Evolutionary conservation across 331 rosid species (phyloP), one percentile per base, ranked within the genome.

Genomic region (Saraca asoca): DNA sequence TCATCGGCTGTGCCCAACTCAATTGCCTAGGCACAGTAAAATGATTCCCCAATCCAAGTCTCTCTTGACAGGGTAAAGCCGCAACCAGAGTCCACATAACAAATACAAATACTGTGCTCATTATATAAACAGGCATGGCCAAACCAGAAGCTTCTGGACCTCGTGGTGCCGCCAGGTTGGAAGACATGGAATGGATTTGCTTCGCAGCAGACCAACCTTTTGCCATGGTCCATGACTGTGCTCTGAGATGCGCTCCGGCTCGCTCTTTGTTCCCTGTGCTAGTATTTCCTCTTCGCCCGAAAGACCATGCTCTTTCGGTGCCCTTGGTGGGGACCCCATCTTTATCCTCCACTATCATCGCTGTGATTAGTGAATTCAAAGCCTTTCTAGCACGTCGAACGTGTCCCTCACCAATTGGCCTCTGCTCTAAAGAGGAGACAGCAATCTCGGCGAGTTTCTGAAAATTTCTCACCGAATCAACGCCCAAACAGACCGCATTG

Each of bases 41-140:
- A 37, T 90, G 89, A 1, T 84, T 80, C 13, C 56, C 69, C 31
- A 94, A 34, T 2, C 99, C 99, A 5, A 64, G 82, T 43, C 99
- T 62, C 78, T 94, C 99, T 60, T 90, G 99, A 60, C 99, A 94
- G 0, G 97, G 99, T 4, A 94, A 68, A 0, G 96, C 91, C 2
- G 99, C 86, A 10, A 85, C 86, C 14, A 94, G 63, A 19, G 88
- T 70, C 99, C 97, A 94, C 96, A 94, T 91, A 4, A 86, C 95
- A 13, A 83, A 88, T 29, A 85, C 70, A 59, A 74, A 61, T 0
- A 86, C 62, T 0, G 85, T 68, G 29, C 88, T 83, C 96, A 90
- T 88, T 7, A 94, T 62, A 17, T 80, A 94, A 7, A 94, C 70
- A 0, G 95, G 90, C 7, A 66, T 71, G 0, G 90, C 87, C 81